These are phyloP conservation scores for Calonectria hawksworthii DNA, from an alignment of 2,329 filamentous ascomycete species.

Conservation along the genomic window DNA sequence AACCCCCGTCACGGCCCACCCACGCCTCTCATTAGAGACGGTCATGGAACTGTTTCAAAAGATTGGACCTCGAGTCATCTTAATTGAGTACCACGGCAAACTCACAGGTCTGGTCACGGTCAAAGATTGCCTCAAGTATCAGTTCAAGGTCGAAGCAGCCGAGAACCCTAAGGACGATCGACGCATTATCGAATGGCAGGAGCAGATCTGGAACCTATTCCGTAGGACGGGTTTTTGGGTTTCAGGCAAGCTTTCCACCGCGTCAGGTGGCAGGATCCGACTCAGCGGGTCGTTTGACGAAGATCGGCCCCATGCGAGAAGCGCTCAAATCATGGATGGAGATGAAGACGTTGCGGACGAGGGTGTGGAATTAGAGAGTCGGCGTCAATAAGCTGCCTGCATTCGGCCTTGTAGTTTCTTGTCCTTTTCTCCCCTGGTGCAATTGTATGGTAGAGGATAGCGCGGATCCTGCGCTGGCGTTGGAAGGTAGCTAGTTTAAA, in stretches of 20 bases:
- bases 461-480: conserved; percentile 39
- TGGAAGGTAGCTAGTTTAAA: conserved; percentile 30
- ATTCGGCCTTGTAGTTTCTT: not conserved
- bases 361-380: conserved; percentile 59
- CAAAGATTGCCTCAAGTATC: conserved; percentile 97
- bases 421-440: conserved; percentile 18
- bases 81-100: conserved; percentile 90
- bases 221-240: conserved; percentile 70
- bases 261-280: conserved; percentile 70
- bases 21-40: conserved; percentile 91
- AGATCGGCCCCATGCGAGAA: conserved; percentile 58
- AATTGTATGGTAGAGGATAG: conserved; percentile 36
- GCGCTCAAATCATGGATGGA: conserved; percentile 58
- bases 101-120: conserved; percentile 91
- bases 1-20: conserved; percentile 92
- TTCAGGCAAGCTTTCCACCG: conserved; percentile 65
- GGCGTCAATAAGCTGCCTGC: conserved; percentile 38
- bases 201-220: conserved; percentile 74
- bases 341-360: conserved; percentile 58
- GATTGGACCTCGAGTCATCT: conserved; percentile 92
- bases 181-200: conserved; percentile 69
- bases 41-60: conserved; percentile 99
- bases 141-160: conserved; percentile 93
- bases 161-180: conserved; percentile 78
- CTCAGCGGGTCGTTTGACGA: conserved; percentile 59